Evolutionary conservation across 345 rosid species (phyloP).

Genomic region (Acer negundo): DNA sequence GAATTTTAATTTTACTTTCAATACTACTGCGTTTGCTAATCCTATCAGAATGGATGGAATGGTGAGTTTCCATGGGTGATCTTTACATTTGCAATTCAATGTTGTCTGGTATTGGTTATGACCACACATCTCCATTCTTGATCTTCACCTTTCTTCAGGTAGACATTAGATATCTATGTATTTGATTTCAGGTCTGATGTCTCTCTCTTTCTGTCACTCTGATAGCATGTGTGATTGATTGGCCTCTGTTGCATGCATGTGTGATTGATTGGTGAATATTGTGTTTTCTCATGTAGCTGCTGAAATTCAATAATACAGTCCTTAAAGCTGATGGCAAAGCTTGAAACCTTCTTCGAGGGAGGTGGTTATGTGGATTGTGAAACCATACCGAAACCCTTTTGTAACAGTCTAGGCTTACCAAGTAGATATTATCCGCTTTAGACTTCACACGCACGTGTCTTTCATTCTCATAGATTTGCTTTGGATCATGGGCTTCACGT

Average conservation of each 20-base stretch:
- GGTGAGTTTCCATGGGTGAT: no score
- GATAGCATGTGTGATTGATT: background rate
- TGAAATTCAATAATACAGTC: background rate
- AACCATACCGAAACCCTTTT: no score
- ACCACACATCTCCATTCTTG: background rate
- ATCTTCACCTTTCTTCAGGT: background rate
- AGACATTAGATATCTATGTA: constrained; percentile 4
- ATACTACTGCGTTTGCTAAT: no score
- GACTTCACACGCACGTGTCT: no score
- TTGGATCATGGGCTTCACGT: no score
- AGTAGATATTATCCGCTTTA: no score
- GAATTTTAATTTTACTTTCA: no score
- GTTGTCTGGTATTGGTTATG: background rate
- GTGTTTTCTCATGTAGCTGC: no score
- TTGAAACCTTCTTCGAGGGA: background rate
- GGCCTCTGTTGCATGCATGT: background rate
- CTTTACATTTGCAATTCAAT: no score
- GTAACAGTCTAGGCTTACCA: no score
- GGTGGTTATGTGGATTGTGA: background rate
- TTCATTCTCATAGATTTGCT: no score
- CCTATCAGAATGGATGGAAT: no score
- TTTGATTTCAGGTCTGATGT: background rate
- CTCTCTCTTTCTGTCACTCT: background rate
- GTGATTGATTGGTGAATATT: background rate
- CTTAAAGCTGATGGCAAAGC: background rate